A percentile compares a stretch with the other conserved stretches of the same genome.
phyloP scores from a whole-genome alignment of 805 yeast genomes.

The Brettanomyces anomalus region DNA sequence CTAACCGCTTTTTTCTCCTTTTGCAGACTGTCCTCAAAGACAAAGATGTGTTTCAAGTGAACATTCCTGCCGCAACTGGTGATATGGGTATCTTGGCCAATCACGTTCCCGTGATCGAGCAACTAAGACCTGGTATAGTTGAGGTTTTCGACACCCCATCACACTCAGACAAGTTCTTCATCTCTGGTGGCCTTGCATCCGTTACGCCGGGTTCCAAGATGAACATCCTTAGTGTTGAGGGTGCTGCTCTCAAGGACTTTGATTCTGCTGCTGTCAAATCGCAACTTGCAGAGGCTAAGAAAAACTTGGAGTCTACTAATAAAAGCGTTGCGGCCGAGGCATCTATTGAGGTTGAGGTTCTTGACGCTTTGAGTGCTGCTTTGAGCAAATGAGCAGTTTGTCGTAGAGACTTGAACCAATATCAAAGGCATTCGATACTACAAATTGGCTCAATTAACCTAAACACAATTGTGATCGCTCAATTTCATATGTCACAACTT shows the following conservation, averaged over 20 bases:
- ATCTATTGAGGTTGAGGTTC: conserved; percentile 88
- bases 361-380: conserved; percentile 84
- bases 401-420: neutral
- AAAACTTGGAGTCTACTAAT: conserved; percentile 76
- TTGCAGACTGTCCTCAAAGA: conserved; percentile 22
- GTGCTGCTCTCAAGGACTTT: conserved; percentile 83
- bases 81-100: conserved; percentile 94
- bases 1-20: no score
- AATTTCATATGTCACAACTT: neutral
- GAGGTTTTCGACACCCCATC: conserved; percentile 76
- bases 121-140: conserved; percentile 90
- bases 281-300: conserved; percentile 87
- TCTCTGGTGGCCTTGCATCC: conserved; percentile 94
- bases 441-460: no score
- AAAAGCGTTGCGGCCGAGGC: conserved; percentile 92
- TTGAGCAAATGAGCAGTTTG: conserved; percentile 21
- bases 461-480: no score
- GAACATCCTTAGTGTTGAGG: conserved; percentile 90
- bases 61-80: conserved; percentile 92
- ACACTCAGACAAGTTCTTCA: conserved; percentile 73
- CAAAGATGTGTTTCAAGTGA: conserved; percentile 58
- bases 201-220: conserved; percentile 91
- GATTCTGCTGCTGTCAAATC: conserved; percentile 70
- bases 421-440: no score
- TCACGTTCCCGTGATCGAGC: conserved; percentile 97